A percentile compares a stretch with the other conserved stretches of the same genome.
Evolutionary conservation across 2,329 filamentous ascomycete genomes (phyloP).

Genomic region (Stagonosporopsis tanaceti): DNA sequence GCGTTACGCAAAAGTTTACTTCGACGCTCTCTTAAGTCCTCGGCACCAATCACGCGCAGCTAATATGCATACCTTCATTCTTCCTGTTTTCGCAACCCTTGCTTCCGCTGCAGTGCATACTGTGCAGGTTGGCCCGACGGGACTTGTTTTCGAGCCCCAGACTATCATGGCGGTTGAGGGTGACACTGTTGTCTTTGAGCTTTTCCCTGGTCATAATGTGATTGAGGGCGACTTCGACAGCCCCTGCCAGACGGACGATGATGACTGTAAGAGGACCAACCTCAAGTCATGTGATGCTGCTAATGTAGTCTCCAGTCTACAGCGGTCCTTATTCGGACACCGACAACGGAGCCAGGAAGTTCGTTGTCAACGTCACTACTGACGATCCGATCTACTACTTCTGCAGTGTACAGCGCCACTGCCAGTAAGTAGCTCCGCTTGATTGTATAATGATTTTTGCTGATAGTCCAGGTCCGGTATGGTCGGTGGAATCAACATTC

Average conservation of each 20-base stretch:
- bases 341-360: slow-evolving; percentile 30
- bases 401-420: slow-evolving; percentile 32
- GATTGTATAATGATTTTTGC: not conserved
- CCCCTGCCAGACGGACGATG: slow-evolving; percentile 22
- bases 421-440: slow-evolving; percentile 15
- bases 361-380: slow-evolving; percentile 35
- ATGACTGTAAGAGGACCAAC: slow-evolving; percentile 13
- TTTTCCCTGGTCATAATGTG: slow-evolving; percentile 26
- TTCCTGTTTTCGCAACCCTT: slow-evolving; percentile 6
- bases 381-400: slow-evolving; percentile 36
- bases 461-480: slow-evolving; percentile 5
- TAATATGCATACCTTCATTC: slow-evolving; percentile 1
- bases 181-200: slow-evolving; percentile 29
- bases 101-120: slow-evolving; percentile 22
- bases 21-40: not conserved
- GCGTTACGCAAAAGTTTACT: not conserved
- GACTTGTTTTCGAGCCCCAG: slow-evolving; percentile 20
- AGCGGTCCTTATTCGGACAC: slow-evolving; percentile 30
- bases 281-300: not conserved
- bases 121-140: slow-evolving; percentile 24
- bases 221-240: slow-evolving; percentile 20
- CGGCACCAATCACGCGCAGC: not conserved
- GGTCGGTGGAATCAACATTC: slow-evolving; percentile 18
- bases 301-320: slow-evolving; percentile 19
- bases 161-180: slow-evolving; percentile 22